These are phyloP conservation scores for Pichia sp. DNA, from an alignment of 1,139 yeast genomes.

Conservation along the genomic window DNA sequence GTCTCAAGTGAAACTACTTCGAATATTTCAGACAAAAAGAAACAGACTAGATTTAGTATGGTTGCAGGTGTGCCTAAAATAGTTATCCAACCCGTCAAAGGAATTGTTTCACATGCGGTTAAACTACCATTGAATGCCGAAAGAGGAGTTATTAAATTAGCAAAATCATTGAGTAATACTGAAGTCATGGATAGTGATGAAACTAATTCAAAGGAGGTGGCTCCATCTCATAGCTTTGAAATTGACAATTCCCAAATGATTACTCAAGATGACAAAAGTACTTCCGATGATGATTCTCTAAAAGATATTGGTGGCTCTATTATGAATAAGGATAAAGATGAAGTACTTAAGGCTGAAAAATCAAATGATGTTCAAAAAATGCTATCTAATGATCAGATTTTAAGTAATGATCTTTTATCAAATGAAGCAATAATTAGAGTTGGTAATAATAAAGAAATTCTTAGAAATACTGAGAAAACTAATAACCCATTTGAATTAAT, in stretches of 20 bases:
- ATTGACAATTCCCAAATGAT: not conserved
- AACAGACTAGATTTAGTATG: not conserved
- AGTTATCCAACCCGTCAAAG: not conserved
- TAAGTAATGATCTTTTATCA: not conserved
- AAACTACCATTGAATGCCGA: not conserved
- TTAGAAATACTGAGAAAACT: not conserved
- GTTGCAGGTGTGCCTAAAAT: not conserved
- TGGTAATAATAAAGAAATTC: not conserved
- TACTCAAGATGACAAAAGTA: not conserved
- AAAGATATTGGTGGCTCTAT: not conserved
- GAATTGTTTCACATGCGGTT: not conserved
- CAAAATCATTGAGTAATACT: not conserved
- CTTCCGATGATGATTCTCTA: not conserved
- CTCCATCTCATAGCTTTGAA: not conserved
- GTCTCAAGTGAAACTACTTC: not conserved
- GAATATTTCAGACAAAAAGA: not conserved
- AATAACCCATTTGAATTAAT: not conserved
- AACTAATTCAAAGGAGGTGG: too few species aligned
- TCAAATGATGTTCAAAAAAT: not conserved
- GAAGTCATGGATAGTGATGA: not conserved
- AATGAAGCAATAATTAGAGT: not conserved
- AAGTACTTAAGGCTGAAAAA: not conserved
- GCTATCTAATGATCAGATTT: not conserved
- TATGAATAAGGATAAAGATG: not conserved
- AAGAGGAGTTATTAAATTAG: not conserved